Evolutionary conservation across 257 asterid genomes (phyloP), one percentile per base, ranked within the genome.

Genomic region (Solanum chmielewskii): DNA sequence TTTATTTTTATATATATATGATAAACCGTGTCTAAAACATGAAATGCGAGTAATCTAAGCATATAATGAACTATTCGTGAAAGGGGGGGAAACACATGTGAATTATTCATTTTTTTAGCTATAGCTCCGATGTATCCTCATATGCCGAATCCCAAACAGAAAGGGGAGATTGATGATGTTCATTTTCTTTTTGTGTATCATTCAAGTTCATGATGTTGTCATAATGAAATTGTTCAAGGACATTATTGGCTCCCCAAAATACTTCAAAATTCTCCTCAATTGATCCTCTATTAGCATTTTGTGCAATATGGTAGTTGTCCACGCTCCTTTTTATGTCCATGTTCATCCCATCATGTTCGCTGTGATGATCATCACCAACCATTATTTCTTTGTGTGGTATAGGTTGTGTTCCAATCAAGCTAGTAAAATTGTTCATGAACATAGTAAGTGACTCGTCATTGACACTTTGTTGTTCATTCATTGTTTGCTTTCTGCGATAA

Each of bases 131-230:
- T 49, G 83, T 42, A 8, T 88, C 88, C 44, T 82, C 86, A 76
- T 92, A 92, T 7, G 89, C 85, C 88, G 89, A 88, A 85, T 94
- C 95, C 96, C 96, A 94, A 27, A 93, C 70, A 25, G 96, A 94
- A 86, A 88, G 33, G 42, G 88, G 86, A 74, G 29, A 66, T 83
- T 88, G 92, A 35, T 82, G 88, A 44, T 84, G 87, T 14, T 90
- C 89, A 39, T 90, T 91, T 27, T 90, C 89, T 33, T 64, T 4
- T 11, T 88, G 59, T 41, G 47, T 70, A 3, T 16, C 78, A 87
- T 90, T 86, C 70, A 84, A 74, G 56, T 89, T 88, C 89, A 62
- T 33, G 59, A 52, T 33, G 59, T 62, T 41, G 2, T 62, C 88
- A 33, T 83, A 52, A 35, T 52, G 87, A 21, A 90, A 21, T 25